phyloP scores from a whole-genome alignment of 805 yeast species.

The Allodekkera sacchari region DNA sequence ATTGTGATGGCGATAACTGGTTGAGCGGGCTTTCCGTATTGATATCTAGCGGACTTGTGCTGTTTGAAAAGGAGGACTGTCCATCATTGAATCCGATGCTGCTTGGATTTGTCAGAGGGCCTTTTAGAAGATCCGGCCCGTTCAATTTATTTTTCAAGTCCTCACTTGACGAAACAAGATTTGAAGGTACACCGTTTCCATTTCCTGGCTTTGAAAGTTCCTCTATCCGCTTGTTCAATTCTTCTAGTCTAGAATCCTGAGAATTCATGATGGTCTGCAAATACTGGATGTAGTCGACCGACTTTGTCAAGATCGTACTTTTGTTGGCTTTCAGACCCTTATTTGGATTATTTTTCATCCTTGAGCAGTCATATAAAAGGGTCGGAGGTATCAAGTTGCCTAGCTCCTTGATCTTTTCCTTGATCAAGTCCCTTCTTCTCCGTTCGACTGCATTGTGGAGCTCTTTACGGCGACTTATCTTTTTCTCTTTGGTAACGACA shows the following conservation, averaged over 20 bases:
- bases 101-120: too few relatives aligned
- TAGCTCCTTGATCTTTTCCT: slow-evolving; percentile 78
- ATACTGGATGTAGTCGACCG: slow-evolving; percentile 73
- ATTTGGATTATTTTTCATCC: slow-evolving; percentile 23
- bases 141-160: neutral
- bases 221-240: slow-evolving; percentile 32
- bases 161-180: neutral
- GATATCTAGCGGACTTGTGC: slow-evolving; percentile 7
- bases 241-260: slow-evolving; percentile 42
- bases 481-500: slow-evolving; percentile 52
- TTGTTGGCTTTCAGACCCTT: slow-evolving; percentile 77
- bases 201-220: slow-evolving; percentile 7
- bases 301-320: slow-evolving; percentile 63
- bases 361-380: slow-evolving; percentile 35
- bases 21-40: slow-evolving; percentile 20
- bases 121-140: too few relatives aligned
- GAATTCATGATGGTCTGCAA: slow-evolving; percentile 50
- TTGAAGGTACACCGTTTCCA: neutral
- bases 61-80: neutral
- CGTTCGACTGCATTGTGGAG: slow-evolving; percentile 94
- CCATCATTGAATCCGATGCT: too few relatives aligned
- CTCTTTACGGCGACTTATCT: slow-evolving; percentile 70
- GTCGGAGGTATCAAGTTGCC: slow-evolving; percentile 77
- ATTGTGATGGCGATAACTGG: too few relatives aligned
- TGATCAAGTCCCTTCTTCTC: slow-evolving; percentile 82